Base-by-base conservation (phyloP, 345 rosid genomes). In the Viola odorata region DNA sequence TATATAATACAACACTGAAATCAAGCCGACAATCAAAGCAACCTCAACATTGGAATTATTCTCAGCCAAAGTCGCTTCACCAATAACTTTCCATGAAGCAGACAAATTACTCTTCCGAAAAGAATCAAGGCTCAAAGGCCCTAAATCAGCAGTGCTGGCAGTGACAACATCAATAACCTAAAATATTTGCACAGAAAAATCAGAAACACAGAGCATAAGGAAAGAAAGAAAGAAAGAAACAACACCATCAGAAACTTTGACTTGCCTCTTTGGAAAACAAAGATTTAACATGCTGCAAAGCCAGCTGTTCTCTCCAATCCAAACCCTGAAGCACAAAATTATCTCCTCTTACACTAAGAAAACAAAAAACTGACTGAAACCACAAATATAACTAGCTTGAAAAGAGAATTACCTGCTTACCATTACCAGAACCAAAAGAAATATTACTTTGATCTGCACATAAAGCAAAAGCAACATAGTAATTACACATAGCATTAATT, bases 291-390 rank as follows among this genome's bases (percentile, higher is more conserved):
- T 81, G 80, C 68, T 83, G 83, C 77, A 83, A 51, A 10, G 90
- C 87, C 62, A 86, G 75, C 64, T 78, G 88, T 61, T 94, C 95
- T 70, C 97, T 86, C 99, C 96, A 94, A 80, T 82, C 84, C 69
- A 81, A 68, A 54, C 64, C 83, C 98, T 91, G 79, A 77, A 78
- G 16, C 45, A 62, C 32, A 23, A 23, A 23, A 7, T n/a, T 60
- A 70, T 69, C 58, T 23, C 74, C 54, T 65, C 59, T 5, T 44
- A 32, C 45, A 41, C 32, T 47, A 38, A 53, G 3, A 49, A 16
- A 38, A 41, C 53, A 14, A 36, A 68, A 6, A 58, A 61, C 32
- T 60, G 62, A 40, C 39, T 5, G 37, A 1, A 12, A 39, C 55
- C 47, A 3, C 61, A 52, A 44, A 38, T 12, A 23, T 51, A 41